phyloP scores from a whole-genome alignment of 2,329 filamentous ascomycete species.

The Aspergillus transmontanensis region DNA sequence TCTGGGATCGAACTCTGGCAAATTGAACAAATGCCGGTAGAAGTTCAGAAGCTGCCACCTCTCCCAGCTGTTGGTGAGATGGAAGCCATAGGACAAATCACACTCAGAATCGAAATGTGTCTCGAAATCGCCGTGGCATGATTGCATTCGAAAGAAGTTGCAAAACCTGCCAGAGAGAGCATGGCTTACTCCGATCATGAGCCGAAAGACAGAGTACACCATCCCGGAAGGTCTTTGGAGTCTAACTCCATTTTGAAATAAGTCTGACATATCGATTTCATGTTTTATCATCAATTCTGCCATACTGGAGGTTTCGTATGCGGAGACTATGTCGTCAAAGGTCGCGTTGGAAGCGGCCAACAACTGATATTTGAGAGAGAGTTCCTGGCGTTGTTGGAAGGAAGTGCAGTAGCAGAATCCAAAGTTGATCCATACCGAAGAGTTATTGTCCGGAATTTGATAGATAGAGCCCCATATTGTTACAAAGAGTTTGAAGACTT shows the following conservation, averaged over 20 bases:
- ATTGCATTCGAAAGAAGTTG: neutral
- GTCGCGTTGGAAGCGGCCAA: too few species aligned
- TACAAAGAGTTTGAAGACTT: too few species aligned
- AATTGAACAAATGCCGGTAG: neutral
- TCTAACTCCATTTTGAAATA: neutral
- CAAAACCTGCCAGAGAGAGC: neutral
- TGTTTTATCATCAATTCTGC: too few species aligned
- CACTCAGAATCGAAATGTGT: neutral
- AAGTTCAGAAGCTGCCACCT: neutral
- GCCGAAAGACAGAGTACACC: neutral
- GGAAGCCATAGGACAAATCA: neutral
- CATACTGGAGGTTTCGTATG: too few species aligned
- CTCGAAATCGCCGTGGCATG: neutral
- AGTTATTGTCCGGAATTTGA: too few species aligned
- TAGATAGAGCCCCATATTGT: too few species aligned
- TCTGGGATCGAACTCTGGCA: neutral
- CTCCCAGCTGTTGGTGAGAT: neutral
- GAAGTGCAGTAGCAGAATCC: too few species aligned
- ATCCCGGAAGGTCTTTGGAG: neutral
- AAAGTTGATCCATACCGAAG: too few species aligned
- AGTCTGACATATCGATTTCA: neutral
- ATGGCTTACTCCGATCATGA: neutral
- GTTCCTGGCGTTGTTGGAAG: too few species aligned
- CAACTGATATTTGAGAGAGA: too few species aligned
- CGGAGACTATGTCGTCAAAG: too few species aligned